Conservation (phyloP, 2,329 filamentous ascomycete species). For the Diaporthe amygdali region DNA sequence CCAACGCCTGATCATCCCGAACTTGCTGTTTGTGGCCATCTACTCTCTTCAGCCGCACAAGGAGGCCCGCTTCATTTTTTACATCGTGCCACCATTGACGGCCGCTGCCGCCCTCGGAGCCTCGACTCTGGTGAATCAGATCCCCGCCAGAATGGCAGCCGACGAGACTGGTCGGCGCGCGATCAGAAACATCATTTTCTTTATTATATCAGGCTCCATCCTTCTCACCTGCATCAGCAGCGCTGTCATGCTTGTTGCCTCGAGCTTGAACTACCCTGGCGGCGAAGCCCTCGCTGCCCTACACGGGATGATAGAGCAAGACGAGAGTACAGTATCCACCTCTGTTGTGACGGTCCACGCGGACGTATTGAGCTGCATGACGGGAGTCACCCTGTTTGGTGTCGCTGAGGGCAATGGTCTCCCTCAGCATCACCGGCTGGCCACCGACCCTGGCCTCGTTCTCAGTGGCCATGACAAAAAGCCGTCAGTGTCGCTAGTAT, state of each 20-base stretch:
- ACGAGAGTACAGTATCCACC: constrained; percentile 33
- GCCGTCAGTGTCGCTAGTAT: constrained; percentile 35
- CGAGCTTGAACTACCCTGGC: constrained; percentile 92
- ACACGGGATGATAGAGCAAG: constrained; percentile 42
- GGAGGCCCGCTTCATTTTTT: constrained; percentile 94
- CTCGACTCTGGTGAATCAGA: constrained; percentile 64
- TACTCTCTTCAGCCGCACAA: constrained; percentile 95
- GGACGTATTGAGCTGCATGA: constrained; percentile 73
- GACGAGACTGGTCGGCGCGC: constrained; percentile 50
- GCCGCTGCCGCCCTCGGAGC: constrained; percentile 77
- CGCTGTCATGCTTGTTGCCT: constrained; percentile 74
- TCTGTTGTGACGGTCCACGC: constrained; percentile 59
- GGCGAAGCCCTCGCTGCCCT: constrained; percentile 74
- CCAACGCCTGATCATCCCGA: constrained; percentile 64
- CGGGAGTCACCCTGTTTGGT: constrained; percentile 70
- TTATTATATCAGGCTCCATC: constrained; percentile 59
- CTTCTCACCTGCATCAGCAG: constrained; percentile 67
- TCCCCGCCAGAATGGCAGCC: constrained; percentile 7
- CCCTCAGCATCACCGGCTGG: constrained; percentile 32
- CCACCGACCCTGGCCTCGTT: constrained; percentile 30
- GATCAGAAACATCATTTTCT: constrained; percentile 46
- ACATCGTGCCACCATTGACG: constrained; percentile 81
- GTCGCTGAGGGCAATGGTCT: constrained; percentile 45
- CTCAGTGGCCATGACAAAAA: neutral
- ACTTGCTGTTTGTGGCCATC: constrained; percentile 73